Percentiles rank a stretch among this genome's conserved stretches.
These are phyloP conservation scores for Quercus gilva DNA, from an alignment of 306 rosid genomes.

Conservation along the genomic window DNA sequence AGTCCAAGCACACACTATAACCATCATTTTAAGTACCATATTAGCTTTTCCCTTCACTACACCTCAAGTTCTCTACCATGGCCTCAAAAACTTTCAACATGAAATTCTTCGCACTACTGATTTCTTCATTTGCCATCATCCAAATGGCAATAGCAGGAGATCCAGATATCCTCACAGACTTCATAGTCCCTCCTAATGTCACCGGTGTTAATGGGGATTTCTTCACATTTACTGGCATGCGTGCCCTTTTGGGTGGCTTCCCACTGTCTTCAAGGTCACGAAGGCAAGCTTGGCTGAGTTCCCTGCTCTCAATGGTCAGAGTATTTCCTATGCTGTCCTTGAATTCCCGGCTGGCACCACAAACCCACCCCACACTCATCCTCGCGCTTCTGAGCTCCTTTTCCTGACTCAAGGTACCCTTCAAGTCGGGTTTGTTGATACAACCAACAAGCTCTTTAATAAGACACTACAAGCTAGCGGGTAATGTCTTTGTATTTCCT, in stretches of 20 bases:
- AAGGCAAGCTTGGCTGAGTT: conserved; percentile 45
- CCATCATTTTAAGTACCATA: too few relatives aligned
- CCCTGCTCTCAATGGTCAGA: conserved; percentile 49
- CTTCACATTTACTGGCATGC: conserved; percentile 51
- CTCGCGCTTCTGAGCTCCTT: conserved; percentile 50
- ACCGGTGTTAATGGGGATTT: conserved; percentile 22
- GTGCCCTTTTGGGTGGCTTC: background rate
- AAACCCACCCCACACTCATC: conserved; percentile 58
- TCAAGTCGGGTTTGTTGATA: conserved; percentile 54
- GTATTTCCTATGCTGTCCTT: conserved; percentile 51
- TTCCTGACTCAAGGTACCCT: conserved; percentile 32
- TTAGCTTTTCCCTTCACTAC: too few relatives aligned
- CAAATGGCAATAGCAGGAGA: conserved; percentile 36
- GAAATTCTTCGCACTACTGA: conserved; percentile 21
- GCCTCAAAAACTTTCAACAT: background rate
- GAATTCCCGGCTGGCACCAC: conserved; percentile 28
- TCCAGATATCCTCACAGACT: conserved; percentile 44
- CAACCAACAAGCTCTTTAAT: conserved; percentile 43
- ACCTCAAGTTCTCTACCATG: background rate
- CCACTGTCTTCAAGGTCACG: conserved; percentile 27
- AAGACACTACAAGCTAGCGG: conserved; percentile 26
- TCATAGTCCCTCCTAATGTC: conserved; percentile 21
- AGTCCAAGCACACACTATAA: background rate
- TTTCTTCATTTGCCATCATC: conserved; percentile 14
- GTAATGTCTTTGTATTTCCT: conserved; percentile 50